These are phyloP conservation scores for Primulina tabacum DNA, from an alignment of 257 asterid genomes.

Conservation along the genomic window DNA sequence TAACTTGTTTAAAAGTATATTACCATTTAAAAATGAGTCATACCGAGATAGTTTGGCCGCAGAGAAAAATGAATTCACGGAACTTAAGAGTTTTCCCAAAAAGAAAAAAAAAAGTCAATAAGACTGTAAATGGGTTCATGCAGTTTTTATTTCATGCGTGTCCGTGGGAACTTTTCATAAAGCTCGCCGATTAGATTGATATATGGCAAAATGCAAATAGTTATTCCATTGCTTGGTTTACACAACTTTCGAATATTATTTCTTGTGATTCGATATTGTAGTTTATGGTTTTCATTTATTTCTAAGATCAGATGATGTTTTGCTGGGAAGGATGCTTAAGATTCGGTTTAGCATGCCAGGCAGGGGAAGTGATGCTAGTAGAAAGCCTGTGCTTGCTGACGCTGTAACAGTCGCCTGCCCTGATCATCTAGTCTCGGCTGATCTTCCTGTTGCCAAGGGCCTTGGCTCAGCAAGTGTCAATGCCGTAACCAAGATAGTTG, in stretches of 20 bases:
- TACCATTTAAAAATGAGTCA: too few species aligned
- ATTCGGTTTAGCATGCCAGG: constrained; percentile 90
- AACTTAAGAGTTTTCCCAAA: too few species aligned
- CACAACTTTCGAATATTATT: not conserved
- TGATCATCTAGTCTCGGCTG: constrained; percentile 88
- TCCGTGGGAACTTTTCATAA: too few species aligned
- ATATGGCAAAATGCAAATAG: too few species aligned
- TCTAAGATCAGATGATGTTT: not conserved
- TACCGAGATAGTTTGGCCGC: too few species aligned
- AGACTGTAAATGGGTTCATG: too few species aligned
- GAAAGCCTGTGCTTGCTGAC: constrained; percentile 55
- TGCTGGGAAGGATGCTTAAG: constrained; percentile 65
- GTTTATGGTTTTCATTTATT: not conserved
- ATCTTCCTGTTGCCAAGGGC: constrained; percentile 94
- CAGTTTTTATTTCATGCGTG: too few species aligned
- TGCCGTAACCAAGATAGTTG: constrained; percentile 62
- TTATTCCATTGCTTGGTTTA: too few species aligned
- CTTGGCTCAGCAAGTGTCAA: constrained; percentile 58
- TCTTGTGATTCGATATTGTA: not conserved
- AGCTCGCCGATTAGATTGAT: too few species aligned
- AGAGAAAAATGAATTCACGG: too few species aligned
- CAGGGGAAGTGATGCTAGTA: constrained; percentile 53
- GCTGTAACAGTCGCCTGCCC: constrained; percentile 91
- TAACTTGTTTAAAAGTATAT: too few species aligned
- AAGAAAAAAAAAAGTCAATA: too few species aligned